A percentile compares a stretch with the other conserved stretches of the same genome.
phyloP scores from a whole-genome alignment of 2,329 filamentous ascomycete species.

The Ascochyta rabiei region DNA sequence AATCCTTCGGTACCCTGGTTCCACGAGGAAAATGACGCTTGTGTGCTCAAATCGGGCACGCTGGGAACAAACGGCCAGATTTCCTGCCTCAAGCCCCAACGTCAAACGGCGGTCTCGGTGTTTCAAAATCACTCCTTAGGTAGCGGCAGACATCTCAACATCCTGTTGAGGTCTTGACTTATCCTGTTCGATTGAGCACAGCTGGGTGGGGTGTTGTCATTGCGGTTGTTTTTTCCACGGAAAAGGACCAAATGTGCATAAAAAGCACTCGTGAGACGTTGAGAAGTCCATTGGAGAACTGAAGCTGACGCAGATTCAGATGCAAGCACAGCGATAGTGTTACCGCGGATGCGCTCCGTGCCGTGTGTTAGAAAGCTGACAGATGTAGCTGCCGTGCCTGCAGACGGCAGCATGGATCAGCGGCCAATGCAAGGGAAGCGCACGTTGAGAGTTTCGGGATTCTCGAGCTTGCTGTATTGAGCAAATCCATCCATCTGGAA shows the following conservation, averaged over 20 bases:
- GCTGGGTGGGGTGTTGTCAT: constrained; percentile 1
- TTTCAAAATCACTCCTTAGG: constrained; percentile 2
- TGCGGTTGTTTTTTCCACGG: constrained; percentile 4
- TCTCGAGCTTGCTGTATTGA: not conserved
- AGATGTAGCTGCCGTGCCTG: constrained; percentile 2
- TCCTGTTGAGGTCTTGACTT: constrained; percentile 5
- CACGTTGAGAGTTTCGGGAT: not conserved
- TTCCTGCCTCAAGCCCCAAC: not conserved
- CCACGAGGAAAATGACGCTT: constrained; percentile 11
- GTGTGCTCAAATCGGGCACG: not conserved
- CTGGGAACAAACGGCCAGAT: not conserved
- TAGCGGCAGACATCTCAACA: not conserved
- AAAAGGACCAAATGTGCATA: not conserved
- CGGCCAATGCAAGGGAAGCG: not conserved
- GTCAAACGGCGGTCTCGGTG: constrained; percentile 1
- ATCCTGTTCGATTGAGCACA: not conserved
- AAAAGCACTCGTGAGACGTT: constrained; percentile 4
- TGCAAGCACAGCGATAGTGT: constrained; percentile 3
- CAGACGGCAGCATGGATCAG: not conserved
- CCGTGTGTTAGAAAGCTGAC: not conserved
- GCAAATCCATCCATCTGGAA: not conserved
- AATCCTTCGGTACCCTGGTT: constrained; percentile 17
- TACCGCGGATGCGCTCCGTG: not conserved
- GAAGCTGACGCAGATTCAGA: not conserved
- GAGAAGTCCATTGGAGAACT: not conserved